phyloP scores from a whole-genome alignment of 306 rosid genomes.

The Pyrus pyrifolia region DNA sequence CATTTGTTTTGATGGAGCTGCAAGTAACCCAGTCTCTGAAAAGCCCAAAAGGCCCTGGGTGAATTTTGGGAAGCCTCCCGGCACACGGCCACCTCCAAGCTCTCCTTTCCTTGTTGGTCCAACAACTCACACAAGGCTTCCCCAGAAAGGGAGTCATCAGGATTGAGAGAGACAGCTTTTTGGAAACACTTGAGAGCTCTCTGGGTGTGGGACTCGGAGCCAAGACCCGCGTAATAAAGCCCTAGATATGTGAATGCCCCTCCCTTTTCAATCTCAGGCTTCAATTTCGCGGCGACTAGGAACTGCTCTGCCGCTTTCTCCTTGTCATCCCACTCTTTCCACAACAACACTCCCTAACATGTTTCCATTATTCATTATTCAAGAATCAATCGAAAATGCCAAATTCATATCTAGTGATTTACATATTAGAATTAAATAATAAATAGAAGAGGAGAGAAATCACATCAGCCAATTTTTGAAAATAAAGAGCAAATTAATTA shows the following conservation, averaged over 20 bases:
- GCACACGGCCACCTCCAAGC: slow-evolving; percentile 63
- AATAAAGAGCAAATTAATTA: background rate
- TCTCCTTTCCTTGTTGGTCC: slow-evolving; percentile 62
- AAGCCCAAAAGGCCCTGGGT: slow-evolving; percentile 90
- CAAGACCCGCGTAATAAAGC: slow-evolving; percentile 38
- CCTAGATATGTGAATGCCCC: slow-evolving; percentile 68
- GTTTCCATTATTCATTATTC: background rate
- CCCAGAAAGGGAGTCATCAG: slow-evolving; percentile 62
- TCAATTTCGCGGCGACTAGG: slow-evolving; percentile 55
- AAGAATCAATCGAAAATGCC: background rate
- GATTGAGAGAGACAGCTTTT: slow-evolving; percentile 64
- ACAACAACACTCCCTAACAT: slow-evolving; percentile 51
- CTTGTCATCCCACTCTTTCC: slow-evolving; percentile 46
- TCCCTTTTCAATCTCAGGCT: slow-evolving; percentile 63
- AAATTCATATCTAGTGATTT: background rate
- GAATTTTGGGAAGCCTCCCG: slow-evolving; percentile 62
- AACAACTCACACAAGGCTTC: slow-evolving; percentile 70
- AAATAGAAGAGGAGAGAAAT: background rate
- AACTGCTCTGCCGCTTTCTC: slow-evolving; percentile 69
- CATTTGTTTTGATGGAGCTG: slow-evolving; percentile 64
- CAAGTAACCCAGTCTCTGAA: slow-evolving; percentile 78
- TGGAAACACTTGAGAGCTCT: slow-evolving; percentile 82
- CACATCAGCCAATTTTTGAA: background rate
- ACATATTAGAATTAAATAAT: background rate
- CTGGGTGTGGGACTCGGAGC: slow-evolving; percentile 25